These are phyloP conservation scores for Penicillium diatomitis DNA, from an alignment of 495 filamentous ascomycete genomes.

Conservation along the genomic window DNA sequence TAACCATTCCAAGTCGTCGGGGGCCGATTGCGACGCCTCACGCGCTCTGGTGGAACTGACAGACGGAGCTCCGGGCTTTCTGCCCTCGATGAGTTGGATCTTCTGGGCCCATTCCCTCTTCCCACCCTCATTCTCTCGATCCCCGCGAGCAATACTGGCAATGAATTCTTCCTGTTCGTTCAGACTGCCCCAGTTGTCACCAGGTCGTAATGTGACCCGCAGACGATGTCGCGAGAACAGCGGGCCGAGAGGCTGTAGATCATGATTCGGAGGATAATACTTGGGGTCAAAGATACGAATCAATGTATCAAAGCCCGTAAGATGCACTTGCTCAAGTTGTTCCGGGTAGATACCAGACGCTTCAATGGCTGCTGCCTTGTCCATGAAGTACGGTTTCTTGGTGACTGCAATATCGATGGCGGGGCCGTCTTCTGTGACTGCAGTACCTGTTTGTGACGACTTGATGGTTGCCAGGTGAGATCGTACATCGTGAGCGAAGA, in stretches of 20 bases:
- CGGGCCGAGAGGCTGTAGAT: conserved; percentile 47
- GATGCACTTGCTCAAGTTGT: conserved; percentile 56
- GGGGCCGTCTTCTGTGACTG: conserved; percentile 15
- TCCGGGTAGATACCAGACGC: conserved; percentile 39
- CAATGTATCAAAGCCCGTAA: conserved; percentile 83
- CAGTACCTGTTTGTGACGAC: background rate
- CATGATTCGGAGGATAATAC: conserved; percentile 62
- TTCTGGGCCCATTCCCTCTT: conserved; percentile 56
- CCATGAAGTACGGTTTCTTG: conserved; percentile 72
- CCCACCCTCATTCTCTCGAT: conserved; percentile 47
- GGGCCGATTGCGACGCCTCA: conserved; percentile 47
- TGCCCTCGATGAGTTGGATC: conserved; percentile 61
- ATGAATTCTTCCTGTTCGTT: conserved; percentile 55
- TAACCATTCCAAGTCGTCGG: conserved; percentile 47
- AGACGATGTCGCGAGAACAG: conserved; percentile 66
- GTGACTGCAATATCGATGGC: conserved; percentile 73
- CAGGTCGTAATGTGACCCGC: conserved; percentile 61
- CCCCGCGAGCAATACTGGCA: conserved; percentile 38
- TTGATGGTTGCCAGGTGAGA: conserved; percentile 15
- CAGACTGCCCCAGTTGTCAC: conserved; percentile 53
- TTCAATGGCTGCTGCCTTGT: conserved; percentile 68
- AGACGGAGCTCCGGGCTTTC: conserved; percentile 40
- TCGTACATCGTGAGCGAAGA: conserved; percentile 61
- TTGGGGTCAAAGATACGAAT: conserved; percentile 73
- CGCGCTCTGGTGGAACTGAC: conserved; percentile 79